Evolutionary conservation across 192 early-diverging fungal genomes (phyloP), one percentile per base, ranked within the genome.

Genomic region (Entophlyctis luteolus): DNA sequence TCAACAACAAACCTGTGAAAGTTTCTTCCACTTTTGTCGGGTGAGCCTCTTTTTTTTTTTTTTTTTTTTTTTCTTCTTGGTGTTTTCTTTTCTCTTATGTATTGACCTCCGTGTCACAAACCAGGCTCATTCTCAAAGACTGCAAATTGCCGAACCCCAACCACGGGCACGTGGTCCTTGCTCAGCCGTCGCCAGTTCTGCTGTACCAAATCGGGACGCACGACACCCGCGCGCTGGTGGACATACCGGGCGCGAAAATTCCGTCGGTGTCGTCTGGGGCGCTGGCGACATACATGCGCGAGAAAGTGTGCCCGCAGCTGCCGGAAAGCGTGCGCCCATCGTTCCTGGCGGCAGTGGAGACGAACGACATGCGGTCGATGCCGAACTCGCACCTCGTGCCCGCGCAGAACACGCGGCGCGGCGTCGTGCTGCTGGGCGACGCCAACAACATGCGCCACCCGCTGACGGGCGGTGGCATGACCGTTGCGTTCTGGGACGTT

Each of bases 381-480:
- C 93, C 91, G 37, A 94, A 91, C 81, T 85, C 82, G 29, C 94
- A 86, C 71, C 70, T 98, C n/a, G 93, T 94, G 12, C 89, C 95
- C 2, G 84, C 88, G 0, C 72, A 73, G n/a, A 92, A 94, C 71
- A 67, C 69, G n/a, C 62, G 75, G 5, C 70, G 79, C 32, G 96
- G 96, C 3, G 74, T 94, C 4, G 80, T 97, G 42, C 71, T 95
- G 14, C 72, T 97, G 22, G 96, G 96, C 48, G 96, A 99, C 79
- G 92, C 96, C 1, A 87, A 92, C 75, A 99, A 99, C 69, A 94
- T 97, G 81, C 84, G 95, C 33, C 94, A 97, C 62, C 93, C 93
- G 18, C 78, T 99, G 55, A 97, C 93, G 0, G 95, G 95, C 46
- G 93, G 86, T 76, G 96, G 96, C 25, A 99, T 99, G 96, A 96